phyloP scores from a whole-genome alignment of 2,329 filamentous ascomycete species.

The Colletotrichum sp. region DNA sequence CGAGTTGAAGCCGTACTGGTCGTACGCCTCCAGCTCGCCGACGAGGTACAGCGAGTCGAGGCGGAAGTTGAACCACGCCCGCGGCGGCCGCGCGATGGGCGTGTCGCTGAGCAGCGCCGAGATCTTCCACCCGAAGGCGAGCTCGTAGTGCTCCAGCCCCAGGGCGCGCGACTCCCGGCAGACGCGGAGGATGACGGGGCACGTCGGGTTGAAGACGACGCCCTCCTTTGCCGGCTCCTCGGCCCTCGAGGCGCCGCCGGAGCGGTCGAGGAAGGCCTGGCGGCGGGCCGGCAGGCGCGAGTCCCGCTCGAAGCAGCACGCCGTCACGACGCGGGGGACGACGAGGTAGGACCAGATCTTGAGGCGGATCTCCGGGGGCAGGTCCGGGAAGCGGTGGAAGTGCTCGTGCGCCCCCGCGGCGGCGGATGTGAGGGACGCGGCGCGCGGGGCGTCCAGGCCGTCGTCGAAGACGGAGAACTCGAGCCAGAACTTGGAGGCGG shows the following conservation, averaged over 20 bases:
- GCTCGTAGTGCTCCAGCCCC: conserved; percentile 48
- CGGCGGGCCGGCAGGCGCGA: conserved; percentile 30
- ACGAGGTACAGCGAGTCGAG: conserved; percentile 51
- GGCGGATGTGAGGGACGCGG: neutral
- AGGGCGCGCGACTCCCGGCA: conserved; percentile 47
- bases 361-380: conserved; percentile 53
- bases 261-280: neutral
- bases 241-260: conserved; percentile 17
- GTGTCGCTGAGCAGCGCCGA: conserved; percentile 42
- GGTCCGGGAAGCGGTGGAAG: conserved; percentile 42
- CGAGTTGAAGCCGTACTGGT: conserved; percentile 49
- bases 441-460: conserved; percentile 32
- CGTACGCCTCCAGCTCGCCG: conserved; percentile 53
- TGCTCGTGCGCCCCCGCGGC: conserved; percentile 31
- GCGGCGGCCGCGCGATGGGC: conserved; percentile 37
- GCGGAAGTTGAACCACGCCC: conserved; percentile 53
- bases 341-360: conserved; percentile 51
- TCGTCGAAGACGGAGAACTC: conserved; percentile 50
- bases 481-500: conserved; percentile 44
- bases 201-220: conserved; percentile 26
- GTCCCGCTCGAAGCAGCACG: conserved; percentile 44
- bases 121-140: conserved; percentile 51
- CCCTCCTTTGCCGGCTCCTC: conserved; percentile 9
- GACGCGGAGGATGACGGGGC: conserved; percentile 49
- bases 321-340: conserved; percentile 48